Conservation (phyloP, 176 grass and related monocot species). For the Oryza longistaminata region DNA sequence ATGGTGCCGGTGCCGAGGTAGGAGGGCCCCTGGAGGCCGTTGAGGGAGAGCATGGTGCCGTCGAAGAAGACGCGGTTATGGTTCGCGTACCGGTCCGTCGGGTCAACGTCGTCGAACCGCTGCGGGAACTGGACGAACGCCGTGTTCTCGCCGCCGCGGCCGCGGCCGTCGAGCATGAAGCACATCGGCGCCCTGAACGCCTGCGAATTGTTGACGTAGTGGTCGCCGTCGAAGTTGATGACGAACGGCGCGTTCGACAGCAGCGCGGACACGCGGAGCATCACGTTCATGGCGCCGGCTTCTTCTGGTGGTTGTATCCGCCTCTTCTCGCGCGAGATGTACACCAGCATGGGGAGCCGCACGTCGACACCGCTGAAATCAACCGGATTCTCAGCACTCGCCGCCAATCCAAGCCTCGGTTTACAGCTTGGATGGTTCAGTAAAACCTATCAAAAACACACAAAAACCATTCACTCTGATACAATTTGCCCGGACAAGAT, state of each 20-base stretch:
- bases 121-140: slow-evolving; percentile 92
- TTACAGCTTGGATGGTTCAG: slow-evolving; percentile 23
- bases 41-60: slow-evolving; percentile 91
- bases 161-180: slow-evolving; percentile 43
- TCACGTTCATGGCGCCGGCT: slow-evolving; percentile 55
- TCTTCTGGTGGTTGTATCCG: slow-evolving; percentile 48
- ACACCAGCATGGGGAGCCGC: slow-evolving; percentile 50
- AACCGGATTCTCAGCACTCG: background rate
- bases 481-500: no score
- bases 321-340: slow-evolving; percentile 41
- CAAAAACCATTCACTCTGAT: background rate
- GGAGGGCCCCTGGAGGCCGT: slow-evolving; percentile 61
- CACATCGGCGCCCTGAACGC: slow-evolving; percentile 32
- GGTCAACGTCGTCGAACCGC: slow-evolving; percentile 83
- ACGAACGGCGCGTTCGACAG: slow-evolving; percentile 56
- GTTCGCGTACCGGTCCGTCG: slow-evolving; percentile 83
- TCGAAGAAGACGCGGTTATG: slow-evolving; percentile 98
- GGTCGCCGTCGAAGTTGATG: slow-evolving; percentile 55
- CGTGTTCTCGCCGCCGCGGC: slow-evolving; percentile 52
- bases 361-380: slow-evolving; percentile 44
- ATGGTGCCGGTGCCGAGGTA: slow-evolving; percentile 49
- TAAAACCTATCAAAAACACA: slow-evolving; percentile 16
- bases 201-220: slow-evolving; percentile 49
- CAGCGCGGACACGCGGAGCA: slow-evolving; percentile 42
- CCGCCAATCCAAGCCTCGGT: background rate